These are phyloP conservation scores for Boletus bicolor DNA, from an alignment of 768 basidiomycete genomes.

Conservation along the genomic window DNA sequence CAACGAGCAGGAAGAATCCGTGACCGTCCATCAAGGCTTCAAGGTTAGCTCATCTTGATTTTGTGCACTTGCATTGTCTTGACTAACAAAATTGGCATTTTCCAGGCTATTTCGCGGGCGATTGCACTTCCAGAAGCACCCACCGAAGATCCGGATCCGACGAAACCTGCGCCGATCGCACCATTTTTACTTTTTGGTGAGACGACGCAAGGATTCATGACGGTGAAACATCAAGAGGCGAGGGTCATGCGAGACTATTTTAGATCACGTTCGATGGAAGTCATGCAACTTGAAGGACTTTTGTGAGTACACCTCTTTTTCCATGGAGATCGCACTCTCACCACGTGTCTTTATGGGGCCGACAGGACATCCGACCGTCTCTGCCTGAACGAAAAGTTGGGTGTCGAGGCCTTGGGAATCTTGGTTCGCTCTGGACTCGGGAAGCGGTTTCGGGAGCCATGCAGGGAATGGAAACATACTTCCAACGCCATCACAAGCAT, in stretches of 20 bases:
- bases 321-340: neutral
- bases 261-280: neutral
- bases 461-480: conserved; percentile 24
- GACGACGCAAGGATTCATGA: conserved; percentile 40
- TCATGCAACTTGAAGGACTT: conserved; percentile 11
- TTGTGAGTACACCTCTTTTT: conserved; percentile 17
- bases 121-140: conserved; percentile 11
- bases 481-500: neutral
- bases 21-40: conserved; percentile 43
- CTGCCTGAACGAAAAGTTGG: conserved; percentile 20
- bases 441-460: conserved; percentile 23
- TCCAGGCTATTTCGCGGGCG: conserved; percentile 11
- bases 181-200: conserved; percentile 40
- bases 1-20: conserved; percentile 54
- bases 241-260: neutral
- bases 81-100: neutral
- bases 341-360: neutral
- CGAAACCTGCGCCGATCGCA: conserved; percentile 4
- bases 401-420: conserved; percentile 24
- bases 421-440: conserved; percentile 30
- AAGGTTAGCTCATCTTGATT: conserved; percentile 30
- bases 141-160: conserved; percentile 1
- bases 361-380: conserved; percentile 25
- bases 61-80: neutral
- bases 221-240: conserved; percentile 23